Conservation (phyloP, 257 asterid genomes). For the Knoxia roxburghii region DNA sequence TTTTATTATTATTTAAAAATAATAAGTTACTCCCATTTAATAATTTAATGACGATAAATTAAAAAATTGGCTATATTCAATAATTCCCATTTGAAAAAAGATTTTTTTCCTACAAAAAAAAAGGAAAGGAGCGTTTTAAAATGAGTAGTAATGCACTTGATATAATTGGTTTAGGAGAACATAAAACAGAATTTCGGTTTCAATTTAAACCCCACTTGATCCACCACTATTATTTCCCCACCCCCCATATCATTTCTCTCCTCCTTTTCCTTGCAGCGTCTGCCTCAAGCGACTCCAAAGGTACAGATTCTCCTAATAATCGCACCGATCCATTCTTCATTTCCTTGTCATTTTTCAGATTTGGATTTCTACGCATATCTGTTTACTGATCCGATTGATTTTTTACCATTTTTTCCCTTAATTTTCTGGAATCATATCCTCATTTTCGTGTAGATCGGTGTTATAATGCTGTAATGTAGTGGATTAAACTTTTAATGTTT, state of each 20-base stretch:
- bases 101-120: no score
- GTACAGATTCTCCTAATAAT: background rate
- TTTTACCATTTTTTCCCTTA: background rate
- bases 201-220: constrained; percentile 4
- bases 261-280: constrained; percentile 6
- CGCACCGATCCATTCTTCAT: background rate
- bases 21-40: no score
- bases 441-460: constrained; percentile 14
- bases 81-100: no score
- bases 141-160: no score
- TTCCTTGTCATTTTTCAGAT: background rate
- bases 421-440: constrained; percentile 3
- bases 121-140: no score
- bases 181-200: background rate
- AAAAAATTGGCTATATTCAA: no score
- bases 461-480: background rate
- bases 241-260: background rate
- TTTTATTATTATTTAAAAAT: no score
- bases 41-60: no score
- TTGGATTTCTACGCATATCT: background rate
- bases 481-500: background rate
- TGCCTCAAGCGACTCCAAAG: constrained; percentile 12
- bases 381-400: constrained; percentile 4
- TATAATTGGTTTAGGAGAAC: no score
- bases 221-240: no score